phyloP scores from a whole-genome alignment of 1,139 yeast species.

The Saccharomycopsis crataegensis region DNA sequence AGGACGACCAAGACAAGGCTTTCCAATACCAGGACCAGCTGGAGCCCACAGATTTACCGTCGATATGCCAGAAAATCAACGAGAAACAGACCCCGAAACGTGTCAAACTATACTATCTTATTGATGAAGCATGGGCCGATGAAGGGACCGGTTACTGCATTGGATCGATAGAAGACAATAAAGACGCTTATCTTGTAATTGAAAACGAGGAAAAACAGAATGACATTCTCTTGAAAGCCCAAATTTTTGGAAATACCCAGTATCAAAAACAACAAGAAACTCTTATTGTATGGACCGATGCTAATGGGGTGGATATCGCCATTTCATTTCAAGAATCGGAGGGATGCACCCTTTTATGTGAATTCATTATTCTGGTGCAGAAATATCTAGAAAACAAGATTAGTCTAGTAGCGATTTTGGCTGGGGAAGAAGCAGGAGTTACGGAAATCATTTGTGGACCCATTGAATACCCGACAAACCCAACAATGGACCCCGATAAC shows the following conservation, averaged over 20 bases:
- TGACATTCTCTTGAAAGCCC: conserved; percentile 56
- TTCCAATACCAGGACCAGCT: background rate
- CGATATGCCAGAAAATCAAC: conserved; percentile 7
- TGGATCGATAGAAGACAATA: conserved; percentile 41
- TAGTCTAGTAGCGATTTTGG: conserved; percentile 64
- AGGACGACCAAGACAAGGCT: background rate
- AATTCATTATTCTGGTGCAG: conserved; percentile 66
- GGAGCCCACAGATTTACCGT: background rate
- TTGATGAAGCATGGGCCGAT: conserved; percentile 84
- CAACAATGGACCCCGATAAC: conserved; percentile 37
- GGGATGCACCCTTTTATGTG: conserved; percentile 82
- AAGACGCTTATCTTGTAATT: conserved; percentile 58
- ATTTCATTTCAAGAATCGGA: conserved; percentile 87
- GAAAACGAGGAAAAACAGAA: conserved; percentile 58
- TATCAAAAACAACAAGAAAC: conserved; percentile 95
- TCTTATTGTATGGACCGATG: conserved; percentile 88
- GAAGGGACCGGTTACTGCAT: conserved; percentile 89
- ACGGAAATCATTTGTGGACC: conserved; percentile 75
- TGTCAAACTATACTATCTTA: conserved; percentile 82
- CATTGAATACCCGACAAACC: conserved; percentile 56
- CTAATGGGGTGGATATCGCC: conserved; percentile 73
- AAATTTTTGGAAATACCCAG: conserved; percentile 66
- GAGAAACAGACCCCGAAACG: conserved; percentile 44
- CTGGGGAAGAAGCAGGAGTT: conserved; percentile 32
- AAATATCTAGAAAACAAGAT: conserved; percentile 58